Base-by-base conservation (phyloP, 2,329 filamentous ascomycete genomes). In the Epicoccum sorghinum region DNA sequence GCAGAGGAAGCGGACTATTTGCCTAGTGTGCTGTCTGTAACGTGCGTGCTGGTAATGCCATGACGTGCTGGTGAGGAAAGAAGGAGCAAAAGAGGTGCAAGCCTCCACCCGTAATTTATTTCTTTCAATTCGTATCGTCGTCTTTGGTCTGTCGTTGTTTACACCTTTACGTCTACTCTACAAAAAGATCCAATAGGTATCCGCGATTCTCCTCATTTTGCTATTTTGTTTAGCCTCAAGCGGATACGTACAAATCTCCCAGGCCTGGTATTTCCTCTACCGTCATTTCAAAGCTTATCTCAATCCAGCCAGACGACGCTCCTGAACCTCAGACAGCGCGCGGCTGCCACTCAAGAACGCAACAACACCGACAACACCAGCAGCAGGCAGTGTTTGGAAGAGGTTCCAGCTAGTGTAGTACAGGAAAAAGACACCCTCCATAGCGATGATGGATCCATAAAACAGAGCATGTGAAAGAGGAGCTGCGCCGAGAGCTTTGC, bases 371-470 rank as follows among this genome's bases (percentile, higher is more conserved):
- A 95, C 84, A 38, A 87, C 77, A 30, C 81, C 81, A 48, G 89
- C 86, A 24, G 86, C 87, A 4, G 92, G 93, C 44, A 99, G 81
- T 12, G 86, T 86, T 80, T 96, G 89, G 82, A 98, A 96, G 40
- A 99, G 81, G 70, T 88, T 96, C 93, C 93, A 97, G 70, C 79
- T 86, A 47, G 85, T 89, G 78, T 98, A 98, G 83, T 99, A 99
- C 62, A 96, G 78, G 80, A 95, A 93, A 78, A 99, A 97, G 52
- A 96, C 87, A 13, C 85, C 89, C 76, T 99, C 95, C 81, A 99
- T 90, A 22, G 87, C 86, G 35, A 96, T 58, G 51, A 99, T 86
- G 4, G 92, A 96, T 46, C 89, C 90, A 64, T 96, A 89, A 80
- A 98, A 99, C 30, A 92, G 75, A 27, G 80, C 80, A 73, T 99